phyloP scores from a whole-genome alignment of 2,329 filamentous ascomycete species.

The Sordariomycetes sp. region DNA sequence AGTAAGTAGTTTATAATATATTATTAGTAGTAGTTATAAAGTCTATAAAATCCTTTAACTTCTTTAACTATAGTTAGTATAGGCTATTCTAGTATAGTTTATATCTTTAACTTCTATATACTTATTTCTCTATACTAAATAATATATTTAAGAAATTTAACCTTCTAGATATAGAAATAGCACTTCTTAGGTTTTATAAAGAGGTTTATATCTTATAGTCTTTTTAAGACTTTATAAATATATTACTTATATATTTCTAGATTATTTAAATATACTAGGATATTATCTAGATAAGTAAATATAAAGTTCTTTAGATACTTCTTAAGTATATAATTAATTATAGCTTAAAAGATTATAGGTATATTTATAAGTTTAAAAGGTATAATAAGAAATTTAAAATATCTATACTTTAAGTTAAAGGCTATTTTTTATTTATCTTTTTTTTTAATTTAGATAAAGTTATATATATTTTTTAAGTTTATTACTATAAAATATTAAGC shows the following conservation, averaged over 20 bases:
- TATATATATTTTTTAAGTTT: constrained; percentile 6
- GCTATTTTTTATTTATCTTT: constrained; percentile 7
- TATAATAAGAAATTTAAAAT: constrained; percentile 11
- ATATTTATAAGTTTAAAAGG: constrained; percentile 8
- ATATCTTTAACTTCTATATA: background rate
- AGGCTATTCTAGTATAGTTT: background rate
- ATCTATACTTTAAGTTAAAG: constrained; percentile 8
- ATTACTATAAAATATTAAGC: constrained; percentile 5
- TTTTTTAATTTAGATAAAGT: constrained; percentile 6
- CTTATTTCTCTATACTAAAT: background rate
- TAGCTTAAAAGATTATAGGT: constrained; percentile 7
- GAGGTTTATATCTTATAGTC: too few species aligned
- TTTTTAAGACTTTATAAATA: too few species aligned
- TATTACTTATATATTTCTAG: too few species aligned
- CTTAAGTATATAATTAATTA: constrained; percentile 8
- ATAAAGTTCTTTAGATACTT: constrained; percentile 5
- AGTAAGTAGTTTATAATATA: too few species aligned
- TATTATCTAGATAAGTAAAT: constrained; percentile 10
- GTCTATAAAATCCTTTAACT: too few species aligned
- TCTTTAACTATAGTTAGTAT: too few species aligned
- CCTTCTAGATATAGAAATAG: background rate
- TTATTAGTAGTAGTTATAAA: too few species aligned
- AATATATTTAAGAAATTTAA: constrained; percentile 5
- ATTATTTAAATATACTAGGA: constrained; percentile 9
- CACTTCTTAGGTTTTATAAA: too few species aligned